Conservation (phyloP, 1,284 basidiomycete genomes). For the Inonotus hispidus region DNA sequence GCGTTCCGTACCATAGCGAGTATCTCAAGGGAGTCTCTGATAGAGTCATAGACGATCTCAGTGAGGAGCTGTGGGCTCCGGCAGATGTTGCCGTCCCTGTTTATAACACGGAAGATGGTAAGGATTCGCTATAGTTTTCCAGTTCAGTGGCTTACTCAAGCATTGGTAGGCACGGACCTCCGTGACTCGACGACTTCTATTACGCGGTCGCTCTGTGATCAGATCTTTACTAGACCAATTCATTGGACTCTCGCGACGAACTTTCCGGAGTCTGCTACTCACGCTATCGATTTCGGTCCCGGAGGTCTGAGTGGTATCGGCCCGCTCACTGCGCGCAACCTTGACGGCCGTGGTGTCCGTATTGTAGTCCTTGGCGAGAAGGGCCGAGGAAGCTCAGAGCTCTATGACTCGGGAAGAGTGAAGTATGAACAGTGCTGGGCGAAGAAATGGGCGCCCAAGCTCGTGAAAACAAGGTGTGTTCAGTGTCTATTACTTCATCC, state of each 20-base stretch:
- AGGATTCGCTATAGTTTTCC: conserved; percentile 27
- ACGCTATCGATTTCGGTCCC: conserved; percentile 95
- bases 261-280: conserved; percentile 87
- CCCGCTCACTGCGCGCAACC: conserved; percentile 82
- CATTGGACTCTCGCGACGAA: conserved; percentile 89
- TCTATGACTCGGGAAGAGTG: conserved; percentile 67
- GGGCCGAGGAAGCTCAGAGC: conserved; percentile 79
- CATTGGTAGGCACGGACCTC: conserved; percentile 70
- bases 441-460: conserved; percentile 78
- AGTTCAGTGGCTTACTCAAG: background rate
- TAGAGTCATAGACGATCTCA: conserved; percentile 74
- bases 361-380: conserved; percentile 84
- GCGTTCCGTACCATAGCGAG: conserved; percentile 91
- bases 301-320: conserved; percentile 94
- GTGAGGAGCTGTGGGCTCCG: conserved; percentile 76
- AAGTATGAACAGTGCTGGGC: conserved; percentile 87
- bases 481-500: background rate
- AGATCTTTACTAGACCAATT: conserved; percentile 90
- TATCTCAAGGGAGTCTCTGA: conserved; percentile 80
- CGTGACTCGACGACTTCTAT: conserved; percentile 61
- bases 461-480: conserved; percentile 84
- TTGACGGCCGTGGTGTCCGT: conserved; percentile 90
- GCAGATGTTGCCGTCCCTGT: conserved; percentile 80
- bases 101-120: conserved; percentile 89
- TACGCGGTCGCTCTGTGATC: conserved; percentile 81